A percentile compares a stretch with the other conserved stretches of the same genome.
Conservation (phyloP, 768 basidiomycete species). For the Rubroboletus pulcherrimus region DNA sequence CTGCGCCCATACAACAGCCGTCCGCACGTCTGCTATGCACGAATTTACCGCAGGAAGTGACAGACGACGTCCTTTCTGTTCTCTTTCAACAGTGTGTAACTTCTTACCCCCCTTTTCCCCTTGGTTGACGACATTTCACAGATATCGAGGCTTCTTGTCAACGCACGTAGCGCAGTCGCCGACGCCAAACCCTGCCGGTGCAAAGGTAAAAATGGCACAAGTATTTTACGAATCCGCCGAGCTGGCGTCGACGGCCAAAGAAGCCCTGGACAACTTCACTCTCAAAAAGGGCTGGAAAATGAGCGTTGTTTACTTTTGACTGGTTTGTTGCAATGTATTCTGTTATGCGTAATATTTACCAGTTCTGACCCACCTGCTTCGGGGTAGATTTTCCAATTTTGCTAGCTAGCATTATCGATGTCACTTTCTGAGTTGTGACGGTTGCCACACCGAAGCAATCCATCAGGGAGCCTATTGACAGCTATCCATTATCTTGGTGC, state of each 20-base stretch:
- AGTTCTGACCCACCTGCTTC: conserved; percentile 41
- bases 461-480: background rate
- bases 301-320: conserved; percentile 65
- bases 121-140: conserved; percentile 29
- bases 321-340: conserved; percentile 12
- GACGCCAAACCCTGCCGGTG: conserved; percentile 59
- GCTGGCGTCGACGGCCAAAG: conserved; percentile 73
- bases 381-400: background rate
- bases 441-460: background rate
- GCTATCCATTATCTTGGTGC: background rate
- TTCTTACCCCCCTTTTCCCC: background rate
- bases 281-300: conserved; percentile 86
- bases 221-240: conserved; percentile 74
- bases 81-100: conserved; percentile 85
- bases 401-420: background rate
- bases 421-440: background rate
- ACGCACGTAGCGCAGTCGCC: conserved; percentile 69
- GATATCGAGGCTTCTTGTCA: conserved; percentile 79
- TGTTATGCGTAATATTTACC: conserved; percentile 3
- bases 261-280: conserved; percentile 79
- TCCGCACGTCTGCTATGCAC: conserved; percentile 69
- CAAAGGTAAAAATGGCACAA: conserved; percentile 75
- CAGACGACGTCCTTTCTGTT: conserved; percentile 79
- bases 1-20: conserved; percentile 49
- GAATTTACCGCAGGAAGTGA: conserved; percentile 89